Base-by-base conservation (phyloP, 2,329 filamentous ascomycete species). In the Apiospora arundinis region DNA sequence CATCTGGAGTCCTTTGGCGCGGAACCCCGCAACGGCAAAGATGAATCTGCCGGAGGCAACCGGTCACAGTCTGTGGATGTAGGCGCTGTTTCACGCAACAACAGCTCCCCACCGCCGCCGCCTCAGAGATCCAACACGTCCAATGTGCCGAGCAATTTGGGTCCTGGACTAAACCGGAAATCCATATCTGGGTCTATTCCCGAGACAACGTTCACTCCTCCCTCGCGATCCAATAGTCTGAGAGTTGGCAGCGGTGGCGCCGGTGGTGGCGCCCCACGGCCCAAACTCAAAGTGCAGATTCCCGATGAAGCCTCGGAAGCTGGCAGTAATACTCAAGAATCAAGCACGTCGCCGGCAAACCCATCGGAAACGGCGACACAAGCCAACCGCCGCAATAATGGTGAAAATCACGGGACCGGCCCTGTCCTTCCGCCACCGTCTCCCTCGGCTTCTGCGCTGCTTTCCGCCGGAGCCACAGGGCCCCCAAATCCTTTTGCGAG, bases 401-500 rank as follows among this genome's bases (percentile, higher is more conserved):
- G 80, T 72, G 84, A 90, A 65, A 90, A 88, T 6, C 89, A 92
- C 76, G 87, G 89, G 21, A 88, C 89, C 5, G 90, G 91, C 23
- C 91, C 97, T 25, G 94, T 98, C 2, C 87, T 99, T 7, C 96
- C 96, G 23, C 95, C 95, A 9, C 96, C 96, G 0, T 98, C 96
- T 1, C 95, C 96, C 0, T 97, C 94, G 42, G 93, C 94, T 2
- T 93, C 93, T 28, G 91, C 94, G 2, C 86, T 98, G 8, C 86
- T 98, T 70, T 97, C 95, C 67, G 96, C 96, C 0, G 96, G 96
- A 52, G 95, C 96, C 11, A 92, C 92, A 48, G 96, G 96, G 0
- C 96, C 96, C 18, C 95, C 95, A 2, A 99, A 99, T 80, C 96
- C 96, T 0, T 99, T 98, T 81, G 96, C 96, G 9, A 89, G 95